phyloP scores from a whole-genome alignment of 805 yeast genomes.

The Suhomyces sp. region DNA sequence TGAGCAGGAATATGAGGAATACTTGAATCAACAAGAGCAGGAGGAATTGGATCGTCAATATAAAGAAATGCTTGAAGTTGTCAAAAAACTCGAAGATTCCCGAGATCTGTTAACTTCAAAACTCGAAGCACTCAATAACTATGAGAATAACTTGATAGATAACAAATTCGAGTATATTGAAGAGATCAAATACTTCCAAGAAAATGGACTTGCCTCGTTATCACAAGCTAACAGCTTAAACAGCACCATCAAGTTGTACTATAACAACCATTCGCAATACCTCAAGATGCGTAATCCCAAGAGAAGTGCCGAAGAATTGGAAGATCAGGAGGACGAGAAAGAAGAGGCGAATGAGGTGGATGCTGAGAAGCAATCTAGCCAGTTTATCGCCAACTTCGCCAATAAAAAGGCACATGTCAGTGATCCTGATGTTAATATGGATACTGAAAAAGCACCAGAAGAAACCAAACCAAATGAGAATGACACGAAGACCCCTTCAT shows the following conservation, averaged over 20 bases:
- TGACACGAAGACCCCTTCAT: not conserved
- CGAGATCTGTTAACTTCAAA: slow-evolving; percentile 19
- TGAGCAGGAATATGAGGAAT: slow-evolving; percentile 19
- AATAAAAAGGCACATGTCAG: slow-evolving; percentile 3
- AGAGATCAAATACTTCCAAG: slow-evolving; percentile 25
- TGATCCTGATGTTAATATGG: not conserved
- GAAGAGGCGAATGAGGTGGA: slow-evolving; percentile 27
- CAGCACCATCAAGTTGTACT: slow-evolving; percentile 22
- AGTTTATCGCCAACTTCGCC: slow-evolving; percentile 12
- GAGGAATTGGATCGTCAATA: slow-evolving; percentile 22
- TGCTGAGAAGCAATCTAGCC: slow-evolving; percentile 9
- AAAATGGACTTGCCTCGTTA: slow-evolving; percentile 13
- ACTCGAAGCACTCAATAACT: slow-evolving; percentile 21
- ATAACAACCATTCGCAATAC: slow-evolving; percentile 43
- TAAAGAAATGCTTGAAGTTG: slow-evolving; percentile 10
- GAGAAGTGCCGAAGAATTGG: slow-evolving; percentile 40
- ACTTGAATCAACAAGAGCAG: slow-evolving; percentile 19
- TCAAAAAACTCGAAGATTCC: slow-evolving; percentile 16
- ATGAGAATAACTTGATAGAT: slow-evolving; percentile 39
- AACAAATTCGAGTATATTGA: slow-evolving; percentile 33
- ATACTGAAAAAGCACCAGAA: not conserved
- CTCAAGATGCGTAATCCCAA: slow-evolving; percentile 35
- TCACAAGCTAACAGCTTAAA: not conserved
- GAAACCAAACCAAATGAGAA: slow-evolving; percentile 1
- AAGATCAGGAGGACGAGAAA: slow-evolving; percentile 39